phyloP scores from a whole-genome alignment of 129 eudicot genomes.

The Artemisia annua region DNA sequence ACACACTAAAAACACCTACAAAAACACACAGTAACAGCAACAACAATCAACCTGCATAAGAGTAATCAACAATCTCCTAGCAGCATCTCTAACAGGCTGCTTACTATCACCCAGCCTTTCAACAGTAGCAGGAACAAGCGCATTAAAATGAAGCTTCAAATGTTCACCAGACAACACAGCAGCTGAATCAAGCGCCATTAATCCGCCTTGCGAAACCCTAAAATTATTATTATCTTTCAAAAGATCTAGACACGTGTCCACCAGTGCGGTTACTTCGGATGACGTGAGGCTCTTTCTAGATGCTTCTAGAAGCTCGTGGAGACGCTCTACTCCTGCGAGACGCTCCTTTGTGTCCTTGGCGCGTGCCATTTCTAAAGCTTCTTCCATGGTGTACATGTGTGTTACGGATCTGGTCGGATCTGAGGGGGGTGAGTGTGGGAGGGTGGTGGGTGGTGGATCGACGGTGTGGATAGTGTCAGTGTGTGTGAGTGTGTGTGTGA shows the following conservation, averaged over 20 bases:
- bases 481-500: conserved; percentile 29
- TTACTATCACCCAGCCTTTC: conserved; percentile 81
- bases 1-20: conserved; percentile 6
- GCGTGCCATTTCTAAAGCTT: conserved; percentile 81
- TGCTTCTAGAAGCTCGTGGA: conserved; percentile 83
- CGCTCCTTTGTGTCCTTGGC: conserved; percentile 89
- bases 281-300: conserved; percentile 66
- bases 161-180: conserved; percentile 88
- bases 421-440: conserved; percentile 17
- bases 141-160: conserved; percentile 80
- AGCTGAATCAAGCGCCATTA: conserved; percentile 83
- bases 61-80: conserved; percentile 76
- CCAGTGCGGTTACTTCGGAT: conserved; percentile 73
- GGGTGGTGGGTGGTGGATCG: conserved; percentile 23
- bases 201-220: conserved; percentile 83
- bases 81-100: conserved; percentile 93
- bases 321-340: conserved; percentile 92
- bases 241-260: conserved; percentile 84
- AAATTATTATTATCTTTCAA: conserved; percentile 82
- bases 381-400: conserved; percentile 60
- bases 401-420: conserved; percentile 43
- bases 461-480: conserved; percentile 24
- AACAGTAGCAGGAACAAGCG: conserved; percentile 79
- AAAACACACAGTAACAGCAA: no score
- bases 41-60: conserved; percentile 73